phyloP scores from a whole-genome alignment of 208 protist genomes.

The Trypanosoma rangeli region DNA sequence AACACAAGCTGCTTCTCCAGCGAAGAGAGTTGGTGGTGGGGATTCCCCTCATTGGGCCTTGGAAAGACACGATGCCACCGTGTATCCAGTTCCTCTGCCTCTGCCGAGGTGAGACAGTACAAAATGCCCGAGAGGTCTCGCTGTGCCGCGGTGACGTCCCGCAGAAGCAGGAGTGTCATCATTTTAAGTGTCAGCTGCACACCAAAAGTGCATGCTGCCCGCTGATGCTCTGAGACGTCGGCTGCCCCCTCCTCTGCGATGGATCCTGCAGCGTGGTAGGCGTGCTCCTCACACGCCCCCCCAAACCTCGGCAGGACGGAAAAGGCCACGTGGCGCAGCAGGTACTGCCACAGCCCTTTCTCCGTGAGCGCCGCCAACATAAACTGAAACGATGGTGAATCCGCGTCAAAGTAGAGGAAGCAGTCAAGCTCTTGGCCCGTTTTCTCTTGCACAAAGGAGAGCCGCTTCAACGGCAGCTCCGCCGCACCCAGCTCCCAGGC shows the following conservation, averaged over 20 bases:
- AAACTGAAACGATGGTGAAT: conserved; percentile 7
- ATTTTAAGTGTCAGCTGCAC: conserved; percentile 21
- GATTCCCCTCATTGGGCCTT: not conserved
- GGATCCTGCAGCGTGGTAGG: not conserved
- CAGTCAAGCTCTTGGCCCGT: not conserved
- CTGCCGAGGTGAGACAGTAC: conserved; percentile 1
- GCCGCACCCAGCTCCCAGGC: not conserved
- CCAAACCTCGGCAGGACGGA: not conserved
- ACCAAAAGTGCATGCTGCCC: not conserved
- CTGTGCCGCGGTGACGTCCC: not conserved
- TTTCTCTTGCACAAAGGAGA: not conserved
- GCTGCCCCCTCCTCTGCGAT: not conserved
- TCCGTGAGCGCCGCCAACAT: conserved; percentile 17
- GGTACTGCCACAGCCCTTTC: conserved; percentile 18
- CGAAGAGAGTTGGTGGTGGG: not conserved
- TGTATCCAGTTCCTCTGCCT: conserved; percentile 7
- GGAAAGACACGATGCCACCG: not conserved
- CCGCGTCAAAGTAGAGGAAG: conserved; percentile 9
- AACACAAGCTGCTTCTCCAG: conserved; percentile 9
- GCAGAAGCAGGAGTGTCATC: conserved; percentile 20
- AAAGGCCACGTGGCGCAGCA: conserved; percentile 15
- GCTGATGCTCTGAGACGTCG: not conserved
- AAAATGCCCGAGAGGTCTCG: conserved; percentile 8
- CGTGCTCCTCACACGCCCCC: not conserved
- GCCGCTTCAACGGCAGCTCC: not conserved